Evolutionary conservation across 305 asterid species (phyloP).

Genomic region (Solanum hybrid): DNA sequence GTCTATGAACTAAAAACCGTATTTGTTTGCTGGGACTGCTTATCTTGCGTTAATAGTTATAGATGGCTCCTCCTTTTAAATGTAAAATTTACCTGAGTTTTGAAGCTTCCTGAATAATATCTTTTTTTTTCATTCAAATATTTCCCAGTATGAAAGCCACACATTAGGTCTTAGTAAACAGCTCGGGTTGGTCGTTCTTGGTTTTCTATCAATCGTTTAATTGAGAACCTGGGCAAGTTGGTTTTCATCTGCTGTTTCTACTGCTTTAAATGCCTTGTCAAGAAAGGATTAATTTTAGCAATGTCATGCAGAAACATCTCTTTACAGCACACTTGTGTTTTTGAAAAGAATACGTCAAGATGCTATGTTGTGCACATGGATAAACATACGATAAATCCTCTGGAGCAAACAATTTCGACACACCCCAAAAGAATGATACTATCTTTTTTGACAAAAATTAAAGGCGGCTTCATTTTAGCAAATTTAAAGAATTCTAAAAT

Average conservation of each 20-base stretch:
- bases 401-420: neutral
- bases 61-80: neutral
- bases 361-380: no score
- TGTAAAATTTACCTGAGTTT: neutral
- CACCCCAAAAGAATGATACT: neutral
- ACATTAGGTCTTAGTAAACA: neutral
- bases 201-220: neutral
- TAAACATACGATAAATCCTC: neutral
- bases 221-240: neutral
- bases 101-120: neutral
- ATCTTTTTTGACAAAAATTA: neutral
- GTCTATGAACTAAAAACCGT: neutral
- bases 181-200: neutral
- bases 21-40: neutral
- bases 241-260: neutral
- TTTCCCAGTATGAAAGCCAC: neutral
- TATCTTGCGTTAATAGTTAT: neutral
- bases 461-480: neutral
- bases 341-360: no score
- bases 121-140: neutral
- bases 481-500: no score
- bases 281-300: neutral
- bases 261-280: neutral
- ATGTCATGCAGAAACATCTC: neutral
- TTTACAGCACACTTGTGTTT: neutral